Evolutionary conservation across 1,284 basidiomycete genomes (phyloP), one percentile per base, ranked within the genome.

Genomic region (Apiotrichum brassicae): DNA sequence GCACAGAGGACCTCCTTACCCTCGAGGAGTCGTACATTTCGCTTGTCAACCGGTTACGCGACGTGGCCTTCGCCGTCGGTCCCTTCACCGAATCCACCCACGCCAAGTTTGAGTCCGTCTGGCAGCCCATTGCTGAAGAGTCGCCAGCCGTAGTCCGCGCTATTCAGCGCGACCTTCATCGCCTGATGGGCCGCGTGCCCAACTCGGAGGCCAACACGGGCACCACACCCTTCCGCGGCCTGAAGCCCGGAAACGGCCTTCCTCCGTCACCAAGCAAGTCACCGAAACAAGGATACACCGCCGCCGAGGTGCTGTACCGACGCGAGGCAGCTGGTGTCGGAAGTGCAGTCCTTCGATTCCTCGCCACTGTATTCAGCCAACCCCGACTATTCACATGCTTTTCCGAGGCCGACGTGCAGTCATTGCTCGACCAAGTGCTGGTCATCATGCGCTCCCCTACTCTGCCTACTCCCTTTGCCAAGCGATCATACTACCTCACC

Each of bases 401-500:
- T 54, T 57, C 66, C 25, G 65, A 70, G 19, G 65, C 64, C 38
- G 71, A 75, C 46, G 46, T 73, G 7, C 57, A 59, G 23, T 28
- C 60, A 0, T 48, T 75, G 4, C 60, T 75, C 19, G 62, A 67
- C 12, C 58, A 60, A 16, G 61, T 72, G 20, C 54, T 74, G 45
- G 42, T 61, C 13, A 71, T 75, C 24, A 66, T 70, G 14, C 58
- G 63, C 18, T 68, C 70, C 1, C 66, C 68, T 1, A 60, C 57
- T 24, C 53, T 69, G 11, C 69, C 65, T 6, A 72, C 67, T 1
- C 69, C 71, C 3, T 70, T 64, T 34, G 65, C 71, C 2, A 74
- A 73, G 53, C 61, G 68, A n/a, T 70, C 72, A 3, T 72, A 72
- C 49, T 62, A 59, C n/a, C 58, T 66, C 13, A 60, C 71, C 8